phyloP scores from a whole-genome alignment of 768 basidiomycete genomes.

The Filobasidium wieringae region DNA sequence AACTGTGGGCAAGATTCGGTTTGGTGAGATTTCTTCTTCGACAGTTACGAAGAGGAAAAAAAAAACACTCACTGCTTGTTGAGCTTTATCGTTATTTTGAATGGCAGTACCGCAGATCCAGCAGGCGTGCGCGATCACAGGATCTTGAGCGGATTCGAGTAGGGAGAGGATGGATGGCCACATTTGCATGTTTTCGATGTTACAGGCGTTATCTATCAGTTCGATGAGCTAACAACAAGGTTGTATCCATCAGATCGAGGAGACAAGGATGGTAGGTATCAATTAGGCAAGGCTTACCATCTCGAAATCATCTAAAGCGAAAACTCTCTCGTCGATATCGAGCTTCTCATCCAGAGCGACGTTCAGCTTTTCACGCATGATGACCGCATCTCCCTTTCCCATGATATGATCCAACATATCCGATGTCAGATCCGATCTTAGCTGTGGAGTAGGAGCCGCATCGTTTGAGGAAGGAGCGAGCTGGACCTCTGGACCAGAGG shows the following conservation, averaged over 20 bases:
- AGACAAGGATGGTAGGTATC: not conserved
- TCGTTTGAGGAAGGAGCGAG: not conserved
- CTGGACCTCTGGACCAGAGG: not conserved
- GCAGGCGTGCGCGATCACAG: conserved; percentile 28
- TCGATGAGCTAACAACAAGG: conserved; percentile 32
- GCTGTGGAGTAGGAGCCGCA: not conserved
- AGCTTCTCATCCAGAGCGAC: conserved; percentile 30
- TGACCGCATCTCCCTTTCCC: conserved; percentile 36
- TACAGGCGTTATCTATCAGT: conserved; percentile 39
- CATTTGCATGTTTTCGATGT: conserved; percentile 35
- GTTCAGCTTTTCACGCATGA: conserved; percentile 40
- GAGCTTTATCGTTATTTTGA: conserved; percentile 40
- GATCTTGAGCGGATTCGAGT: conserved; percentile 24
- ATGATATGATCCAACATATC: conserved; percentile 36
- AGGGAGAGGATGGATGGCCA: conserved; percentile 35
- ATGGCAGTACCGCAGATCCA: conserved; percentile 40
- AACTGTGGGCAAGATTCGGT: conserved; percentile 20
- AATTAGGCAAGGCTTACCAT: conserved; percentile 26
- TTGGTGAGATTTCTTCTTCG: not conserved
- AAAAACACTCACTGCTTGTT: conserved; percentile 33
- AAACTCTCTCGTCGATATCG: conserved; percentile 29
- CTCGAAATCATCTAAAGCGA: conserved; percentile 40
- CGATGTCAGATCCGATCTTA: not conserved
- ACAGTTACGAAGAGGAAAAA: not conserved
- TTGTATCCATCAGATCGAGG: not conserved